phyloP scores from a whole-genome alignment of 1,139 yeast species.

The Spathaspora sp. region DNA sequence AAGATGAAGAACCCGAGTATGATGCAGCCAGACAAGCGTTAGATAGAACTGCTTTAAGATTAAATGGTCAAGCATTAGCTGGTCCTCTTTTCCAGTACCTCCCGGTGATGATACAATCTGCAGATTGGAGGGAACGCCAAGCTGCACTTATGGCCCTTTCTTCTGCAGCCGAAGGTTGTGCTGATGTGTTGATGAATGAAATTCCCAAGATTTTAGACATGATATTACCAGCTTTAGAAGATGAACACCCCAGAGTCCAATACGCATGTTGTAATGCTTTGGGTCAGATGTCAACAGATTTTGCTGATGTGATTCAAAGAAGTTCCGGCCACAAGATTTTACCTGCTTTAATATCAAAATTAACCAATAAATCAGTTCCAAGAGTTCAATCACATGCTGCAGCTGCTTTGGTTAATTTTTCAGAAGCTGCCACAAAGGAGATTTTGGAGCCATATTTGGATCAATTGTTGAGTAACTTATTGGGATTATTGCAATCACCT shows the following conservation, averaged over 20 bases:
- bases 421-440: slow-evolving; percentile 88
- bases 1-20: slow-evolving; percentile 83
- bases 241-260: slow-evolving; percentile 90
- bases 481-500: slow-evolving; percentile 77
- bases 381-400: slow-evolving; percentile 98
- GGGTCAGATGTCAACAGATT: slow-evolving; percentile 98
- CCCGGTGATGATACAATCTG: slow-evolving; percentile 76
- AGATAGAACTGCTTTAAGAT: slow-evolving; percentile 81
- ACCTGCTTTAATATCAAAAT: slow-evolving; percentile 84
- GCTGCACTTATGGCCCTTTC: slow-evolving; percentile 97
- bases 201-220: slow-evolving; percentile 79
- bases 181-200: slow-evolving; percentile 81
- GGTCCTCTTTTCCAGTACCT: slow-evolving; percentile 83
- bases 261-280: slow-evolving; percentile 96
- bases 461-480: slow-evolving; percentile 66
- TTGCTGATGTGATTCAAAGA: slow-evolving; percentile 84
- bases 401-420: slow-evolving; percentile 93
- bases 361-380: slow-evolving; percentile 70
- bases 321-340: slow-evolving; percentile 75
- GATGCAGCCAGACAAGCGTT: slow-evolving; percentile 93
- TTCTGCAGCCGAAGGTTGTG: slow-evolving; percentile 96
- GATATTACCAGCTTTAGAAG: slow-evolving; percentile 78
- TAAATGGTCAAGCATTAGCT: slow-evolving; percentile 82
- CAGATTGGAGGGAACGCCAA: slow-evolving; percentile 91
- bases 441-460: slow-evolving; percentile 89